These are phyloP conservation scores for Hemerocallis citrina DNA, from an alignment of 106 monocot genomes.

Conservation along the genomic window DNA sequence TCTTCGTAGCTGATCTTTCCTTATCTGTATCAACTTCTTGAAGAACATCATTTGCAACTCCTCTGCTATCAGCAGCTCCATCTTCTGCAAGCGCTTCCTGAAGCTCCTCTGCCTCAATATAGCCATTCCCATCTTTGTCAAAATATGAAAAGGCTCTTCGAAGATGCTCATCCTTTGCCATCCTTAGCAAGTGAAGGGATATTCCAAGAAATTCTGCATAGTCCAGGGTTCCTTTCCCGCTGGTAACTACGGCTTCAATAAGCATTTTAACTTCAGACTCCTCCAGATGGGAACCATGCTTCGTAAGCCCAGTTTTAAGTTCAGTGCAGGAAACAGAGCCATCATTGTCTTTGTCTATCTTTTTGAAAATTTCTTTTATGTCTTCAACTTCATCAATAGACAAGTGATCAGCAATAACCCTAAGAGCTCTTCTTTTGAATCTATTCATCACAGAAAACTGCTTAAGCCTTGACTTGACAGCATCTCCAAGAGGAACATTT, in stretches of 20 bases:
- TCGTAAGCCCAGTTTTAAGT: constrained; percentile 46
- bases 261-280: constrained; percentile 50
- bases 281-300: constrained; percentile 46
- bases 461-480: constrained; percentile 42
- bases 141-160: constrained; percentile 66
- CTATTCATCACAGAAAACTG: constrained; percentile 58
- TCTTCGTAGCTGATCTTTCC: no score
- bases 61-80: constrained; percentile 34
- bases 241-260: constrained; percentile 69
- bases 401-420: constrained; percentile 67
- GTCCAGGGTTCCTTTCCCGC: constrained; percentile 63
- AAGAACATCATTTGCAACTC: constrained; percentile 67
- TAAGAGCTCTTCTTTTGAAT: constrained; percentile 49
- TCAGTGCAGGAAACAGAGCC: constrained; percentile 40
- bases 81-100: constrained; percentile 65
- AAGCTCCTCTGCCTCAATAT: constrained; percentile 72
- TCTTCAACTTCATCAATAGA: constrained; percentile 67
- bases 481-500: constrained; percentile 42
- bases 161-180: constrained; percentile 88
- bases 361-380: constrained; percentile 55
- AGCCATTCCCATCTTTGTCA: constrained; percentile 74
- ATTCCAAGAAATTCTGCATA: constrained; percentile 84
- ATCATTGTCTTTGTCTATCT: constrained; percentile 40
- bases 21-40: constrained; percentile 90
- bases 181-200: constrained; percentile 72